Evolutionary conservation across 768 basidiomycete genomes (phyloP), one percentile per base, ranked within the genome.

Genomic region (Rubroboletus satanas): DNA sequence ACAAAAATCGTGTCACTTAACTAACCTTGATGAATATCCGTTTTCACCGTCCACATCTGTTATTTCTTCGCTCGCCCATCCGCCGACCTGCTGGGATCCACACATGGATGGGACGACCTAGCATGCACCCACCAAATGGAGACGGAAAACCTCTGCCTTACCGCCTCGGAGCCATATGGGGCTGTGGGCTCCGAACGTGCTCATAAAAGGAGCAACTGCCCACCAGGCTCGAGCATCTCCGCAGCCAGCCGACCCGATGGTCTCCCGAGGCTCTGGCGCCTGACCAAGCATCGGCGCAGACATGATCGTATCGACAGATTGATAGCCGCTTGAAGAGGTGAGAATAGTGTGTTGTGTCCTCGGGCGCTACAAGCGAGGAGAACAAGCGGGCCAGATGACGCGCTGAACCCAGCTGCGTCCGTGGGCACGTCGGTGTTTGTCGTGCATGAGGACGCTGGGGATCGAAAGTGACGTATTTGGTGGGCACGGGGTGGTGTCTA

Each of bases 111-210:
- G 82, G 81, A 7, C 83, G 73, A 58, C 87, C 84, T 38, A 89
- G 61, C 55, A 73, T 72, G 61, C 88, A 90, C 14, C 88, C 87
- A 60, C 82, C 85, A 51, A 85, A 82, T 0, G 88, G 88, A 1
- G 84, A 77, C 88, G n/a, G 87, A 90, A 46, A 87, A 76, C 0
- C 73, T 57, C 67, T 91, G 89, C 87, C 87, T n/a, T n/a, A 90
- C 80, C 82, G n/a, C n/a, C n/a, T n/a, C n/a, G n/a, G 81, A 8
- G 79, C 79, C 2, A 88, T 79, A 56, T 85, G 81, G 7, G 61
- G 49, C 0, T 70, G 66, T 1, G 74, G 78, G 59, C 78, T 85
- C 49, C 76, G 69, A 10, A 90, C 85, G 57, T 91, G 89, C 66
- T 91, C 89, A 56, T n/a, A 82, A 84, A 61, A 83, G 83, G 17